phyloP scores from a whole-genome alignment of 352 stramenopile genomes.

The Globisporangium uncinulatum region DNA sequence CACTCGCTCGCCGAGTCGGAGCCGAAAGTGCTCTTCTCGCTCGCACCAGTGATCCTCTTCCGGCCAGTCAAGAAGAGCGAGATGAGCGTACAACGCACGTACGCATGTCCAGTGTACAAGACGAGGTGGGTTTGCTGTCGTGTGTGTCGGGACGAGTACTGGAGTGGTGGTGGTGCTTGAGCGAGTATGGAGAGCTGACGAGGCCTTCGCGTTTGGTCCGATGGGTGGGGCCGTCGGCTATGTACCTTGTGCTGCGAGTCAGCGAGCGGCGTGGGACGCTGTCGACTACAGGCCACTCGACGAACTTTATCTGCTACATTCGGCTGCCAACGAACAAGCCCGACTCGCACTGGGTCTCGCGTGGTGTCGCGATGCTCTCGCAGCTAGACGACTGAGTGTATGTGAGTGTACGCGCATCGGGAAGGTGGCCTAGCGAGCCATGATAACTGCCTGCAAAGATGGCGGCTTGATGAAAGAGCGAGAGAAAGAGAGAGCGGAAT shows the following conservation, averaged over 20 bases:
- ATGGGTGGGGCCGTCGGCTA: too few relatives aligned
- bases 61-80: constrained; percentile 72
- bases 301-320: constrained; percentile 95
- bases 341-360: constrained; percentile 89
- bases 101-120: constrained; percentile 94
- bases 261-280: constrained; percentile 87
- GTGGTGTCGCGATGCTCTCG: constrained; percentile 92
- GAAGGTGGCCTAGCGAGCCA: not conserved
- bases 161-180: not conserved
- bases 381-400: constrained; percentile 71
- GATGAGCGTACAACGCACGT: constrained; percentile 59
- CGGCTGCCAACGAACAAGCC: constrained; percentile 71
- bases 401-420: not conserved
- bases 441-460: not conserved
- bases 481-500: not conserved
- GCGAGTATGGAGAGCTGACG: not conserved
- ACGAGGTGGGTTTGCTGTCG: constrained; percentile 45
- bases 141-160: not conserved
- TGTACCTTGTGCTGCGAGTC: not conserved
- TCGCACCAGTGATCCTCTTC: constrained; percentile 82
- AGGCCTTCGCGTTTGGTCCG: not conserved
- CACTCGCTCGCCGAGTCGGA: constrained; percentile 73
- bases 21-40: constrained; percentile 86
- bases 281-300: constrained; percentile 92
- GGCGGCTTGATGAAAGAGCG: not conserved